Base-by-base conservation (phyloP, 1,284 basidiomycete genomes). In the Sporisorium scitamineum region DNA sequence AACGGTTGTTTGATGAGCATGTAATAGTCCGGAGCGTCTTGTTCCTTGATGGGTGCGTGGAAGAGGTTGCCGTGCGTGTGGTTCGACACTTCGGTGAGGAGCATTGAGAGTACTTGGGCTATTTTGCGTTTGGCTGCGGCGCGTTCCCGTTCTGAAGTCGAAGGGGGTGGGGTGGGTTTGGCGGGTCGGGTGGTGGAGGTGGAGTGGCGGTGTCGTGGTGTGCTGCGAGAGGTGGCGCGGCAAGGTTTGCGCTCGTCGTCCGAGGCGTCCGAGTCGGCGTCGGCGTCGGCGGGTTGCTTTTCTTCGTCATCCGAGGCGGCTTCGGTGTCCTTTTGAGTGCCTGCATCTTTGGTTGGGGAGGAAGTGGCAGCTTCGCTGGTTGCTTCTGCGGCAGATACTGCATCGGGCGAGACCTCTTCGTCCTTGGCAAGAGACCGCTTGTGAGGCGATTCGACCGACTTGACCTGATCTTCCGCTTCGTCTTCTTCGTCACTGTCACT, bases 41-140 rank as follows among this genome's bases (percentile, higher is more conserved):
- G 65, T 56, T 82, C 81, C 68, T 82, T 84, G 75, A 84, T 82
- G n/a, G 80, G 68, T 8, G 78, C 72, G 45, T 84, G 78, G 55
- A 84, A 84, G 20, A 84, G 69, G 59, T 82, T 84, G 20, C 78
- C 82, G 66, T 84, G 82, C 16, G 79, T 82, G 47, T 84, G 83
- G 61, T 80, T 81, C 13, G 78, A 78, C 4, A 84, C 82, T 42
- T 84, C 79, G 53, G 80, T 79, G 37, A 81, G 67, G 1, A 84
- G 74, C 80, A 81, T 80, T 10, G 74, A 57, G 41, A 84, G 72
- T 24, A 84, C 61, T 51, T 84, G 81, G 24, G 72, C 58, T 18
- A 56, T 79, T 57, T 80, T 83, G 54, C 80, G 67, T 54, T 78
- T 78, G n/a, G 55, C 54, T 2, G 60, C 59, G 0, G 71, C 66